phyloP scores from a whole-genome alignment of 257 asterid species.

The Thymus mandschuricus region DNA sequence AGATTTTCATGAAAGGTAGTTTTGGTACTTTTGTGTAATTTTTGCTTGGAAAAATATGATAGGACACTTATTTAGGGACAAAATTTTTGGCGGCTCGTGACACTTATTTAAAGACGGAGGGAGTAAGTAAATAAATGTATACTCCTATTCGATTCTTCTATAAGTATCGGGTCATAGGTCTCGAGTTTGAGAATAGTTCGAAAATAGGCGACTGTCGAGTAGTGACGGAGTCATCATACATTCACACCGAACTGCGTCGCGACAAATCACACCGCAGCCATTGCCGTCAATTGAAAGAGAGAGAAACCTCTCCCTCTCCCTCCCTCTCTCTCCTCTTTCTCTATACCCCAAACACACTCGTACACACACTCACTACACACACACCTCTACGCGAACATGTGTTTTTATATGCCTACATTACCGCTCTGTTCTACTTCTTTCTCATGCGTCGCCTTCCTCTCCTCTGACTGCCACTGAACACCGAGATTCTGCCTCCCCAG shows the following conservation, averaged over 20 bases:
- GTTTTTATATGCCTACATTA: neutral
- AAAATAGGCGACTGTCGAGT: neutral
- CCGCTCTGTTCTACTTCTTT: constrained; percentile 3
- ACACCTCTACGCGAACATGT: neutral
- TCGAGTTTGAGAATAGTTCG: neutral
- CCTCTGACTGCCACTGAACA: constrained; percentile 23
- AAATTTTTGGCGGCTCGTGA: no score
- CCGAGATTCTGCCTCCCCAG: neutral
- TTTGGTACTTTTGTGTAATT: no score
- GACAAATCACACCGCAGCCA: constrained; percentile 50
- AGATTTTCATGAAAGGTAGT: no score
- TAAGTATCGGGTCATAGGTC: neutral
- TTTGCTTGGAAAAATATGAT: no score
- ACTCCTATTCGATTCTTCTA: neutral
- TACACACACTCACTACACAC: neutral
- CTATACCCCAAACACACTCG: neutral
- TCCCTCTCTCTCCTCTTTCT: neutral
- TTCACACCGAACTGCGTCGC: constrained; percentile 38
- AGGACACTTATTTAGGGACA: no score
- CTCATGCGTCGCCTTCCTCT: constrained; percentile 9
- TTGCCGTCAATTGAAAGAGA: constrained; percentile 25
- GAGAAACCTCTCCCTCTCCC: constrained; percentile 4
- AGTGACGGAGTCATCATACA: constrained; percentile 27
- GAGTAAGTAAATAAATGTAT: neutral
- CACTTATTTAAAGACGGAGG: no score